Percentiles rank a stretch among this genome's conserved stretches.
Conservation (phyloP, 352 stramenopile species). For the Pythium monospermum region DNA sequence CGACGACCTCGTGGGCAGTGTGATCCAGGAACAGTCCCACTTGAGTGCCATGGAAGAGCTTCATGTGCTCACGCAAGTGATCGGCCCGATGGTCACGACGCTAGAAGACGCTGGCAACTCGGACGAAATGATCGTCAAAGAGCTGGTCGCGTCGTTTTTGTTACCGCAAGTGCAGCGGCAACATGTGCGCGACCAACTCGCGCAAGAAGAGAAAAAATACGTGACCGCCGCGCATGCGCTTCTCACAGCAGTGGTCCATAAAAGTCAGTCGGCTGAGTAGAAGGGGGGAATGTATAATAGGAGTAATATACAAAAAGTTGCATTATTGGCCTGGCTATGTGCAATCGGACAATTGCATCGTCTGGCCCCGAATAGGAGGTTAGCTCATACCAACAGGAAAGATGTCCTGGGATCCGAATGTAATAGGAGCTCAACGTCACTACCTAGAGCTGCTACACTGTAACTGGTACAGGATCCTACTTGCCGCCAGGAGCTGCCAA, state of each 20-base stretch:
- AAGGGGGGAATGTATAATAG: no score
- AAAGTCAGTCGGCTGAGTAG: no score
- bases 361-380: not conserved
- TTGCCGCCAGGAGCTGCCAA: conserved; percentile 13
- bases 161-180: conserved; percentile 72
- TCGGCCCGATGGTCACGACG: conserved; percentile 45
- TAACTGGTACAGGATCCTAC: no score
- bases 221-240: conserved; percentile 53
- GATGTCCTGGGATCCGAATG: no score
- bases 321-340: conserved; percentile 2
- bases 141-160: conserved; percentile 78
- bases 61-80: conserved; percentile 34
- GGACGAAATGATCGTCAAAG: conserved; percentile 63
- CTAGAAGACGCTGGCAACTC: conserved; percentile 44
- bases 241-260: conserved; percentile 37
- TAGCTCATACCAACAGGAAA: no score
- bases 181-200: conserved; percentile 49
- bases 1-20: conserved; percentile 51
- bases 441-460: no score
- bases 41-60: conserved; percentile 43
- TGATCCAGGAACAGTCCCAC: conserved; percentile 50
- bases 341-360: conserved; percentile 1
- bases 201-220: conserved; percentile 60
- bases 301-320: no score
- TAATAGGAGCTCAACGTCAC: no score